Evolutionary conservation across 768 basidiomycete species (phyloP).

Genomic region (Hirschioporus abietinus): DNA sequence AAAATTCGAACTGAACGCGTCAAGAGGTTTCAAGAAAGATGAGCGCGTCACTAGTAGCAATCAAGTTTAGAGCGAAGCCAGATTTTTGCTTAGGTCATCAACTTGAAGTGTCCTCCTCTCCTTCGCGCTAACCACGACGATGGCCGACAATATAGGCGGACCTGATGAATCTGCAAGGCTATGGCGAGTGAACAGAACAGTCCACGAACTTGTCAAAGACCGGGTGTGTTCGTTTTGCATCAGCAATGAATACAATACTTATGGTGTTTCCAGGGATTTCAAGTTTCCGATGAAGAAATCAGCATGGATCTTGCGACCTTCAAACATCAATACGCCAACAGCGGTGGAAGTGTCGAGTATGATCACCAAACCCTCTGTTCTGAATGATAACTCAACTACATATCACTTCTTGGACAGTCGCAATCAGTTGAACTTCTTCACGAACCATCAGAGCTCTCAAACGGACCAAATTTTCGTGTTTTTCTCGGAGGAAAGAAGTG

Average conservation of each 20-base stretch:
- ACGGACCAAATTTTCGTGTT: constrained; percentile 86
- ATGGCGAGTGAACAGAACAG: constrained; percentile 95
- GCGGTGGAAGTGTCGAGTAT: constrained; percentile 79
- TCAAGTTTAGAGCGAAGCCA: too few species aligned
- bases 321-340: constrained; percentile 63
- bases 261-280: constrained; percentile 63
- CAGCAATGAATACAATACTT: constrained; percentile 13
- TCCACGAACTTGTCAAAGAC: constrained; percentile 94
- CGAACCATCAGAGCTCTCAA: constrained; percentile 60
- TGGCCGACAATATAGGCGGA: constrained; percentile 45
- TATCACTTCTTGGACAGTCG: constrained; percentile 49
- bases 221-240: constrained; percentile 47
- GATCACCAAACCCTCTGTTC: constrained; percentile 24
- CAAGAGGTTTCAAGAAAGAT: not conserved
- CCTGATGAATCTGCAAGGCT: constrained; percentile 77
- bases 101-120: not conserved
- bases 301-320: constrained; percentile 82
- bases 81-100: not conserved
- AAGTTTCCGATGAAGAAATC: constrained; percentile 92
- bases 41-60: too few species aligned
- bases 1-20: not conserved
- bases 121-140: constrained; percentile 19
- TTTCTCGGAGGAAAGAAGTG: constrained; percentile 93
- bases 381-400: not conserved
- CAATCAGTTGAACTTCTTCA: constrained; percentile 85